Evolutionary conservation across 2,329 filamentous ascomycete genomes (phyloP).

Genomic region (Aspergillus glaucus): DNA sequence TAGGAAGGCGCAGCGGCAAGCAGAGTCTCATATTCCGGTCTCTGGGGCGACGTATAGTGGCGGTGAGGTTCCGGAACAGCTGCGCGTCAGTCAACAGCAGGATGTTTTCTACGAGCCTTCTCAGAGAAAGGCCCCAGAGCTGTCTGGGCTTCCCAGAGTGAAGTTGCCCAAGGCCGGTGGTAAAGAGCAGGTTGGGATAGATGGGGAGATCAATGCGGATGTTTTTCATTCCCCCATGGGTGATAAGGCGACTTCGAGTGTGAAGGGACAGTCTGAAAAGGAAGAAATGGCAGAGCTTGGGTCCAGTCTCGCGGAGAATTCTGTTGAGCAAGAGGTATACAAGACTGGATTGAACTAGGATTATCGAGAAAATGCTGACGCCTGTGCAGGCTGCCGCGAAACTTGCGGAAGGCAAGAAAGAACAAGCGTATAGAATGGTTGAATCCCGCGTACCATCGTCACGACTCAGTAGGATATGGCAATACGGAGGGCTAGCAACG

Average conservation of each 20-base stretch:
- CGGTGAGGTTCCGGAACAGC: conserved; percentile 19
- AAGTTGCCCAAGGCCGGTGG: conserved; percentile 51
- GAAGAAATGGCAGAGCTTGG: conserved; percentile 36
- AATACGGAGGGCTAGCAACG: conserved; percentile 86
- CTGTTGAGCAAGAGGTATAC: conserved; percentile 7
- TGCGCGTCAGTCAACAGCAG: conserved; percentile 48
- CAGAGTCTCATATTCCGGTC: conserved; percentile 49
- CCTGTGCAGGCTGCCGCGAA: conserved; percentile 10
- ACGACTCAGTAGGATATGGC: conserved; percentile 81
- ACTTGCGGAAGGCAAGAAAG: conserved; percentile 17
- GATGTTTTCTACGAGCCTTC: conserved; percentile 54
- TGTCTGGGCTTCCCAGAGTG: conserved; percentile 49
- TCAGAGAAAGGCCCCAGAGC: conserved; percentile 39
- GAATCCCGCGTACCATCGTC: conserved; percentile 90
- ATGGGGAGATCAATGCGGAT: conserved; percentile 49
- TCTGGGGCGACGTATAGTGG: conserved; percentile 39
- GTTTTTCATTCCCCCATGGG: conserved; percentile 43
- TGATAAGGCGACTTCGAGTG: conserved; percentile 22
- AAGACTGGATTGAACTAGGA: background rate
- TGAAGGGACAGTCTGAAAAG: conserved; percentile 33
- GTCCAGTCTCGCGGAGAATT: conserved; percentile 7
- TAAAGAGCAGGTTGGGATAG: conserved; percentile 39
- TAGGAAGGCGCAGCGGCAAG: conserved; percentile 41
- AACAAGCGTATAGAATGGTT: conserved; percentile 60
- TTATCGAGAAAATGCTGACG: conserved; percentile 1